Evolutionary conservation across 139 green algal genomes (phyloP).

Genomic region (Closterium sp.): DNA sequence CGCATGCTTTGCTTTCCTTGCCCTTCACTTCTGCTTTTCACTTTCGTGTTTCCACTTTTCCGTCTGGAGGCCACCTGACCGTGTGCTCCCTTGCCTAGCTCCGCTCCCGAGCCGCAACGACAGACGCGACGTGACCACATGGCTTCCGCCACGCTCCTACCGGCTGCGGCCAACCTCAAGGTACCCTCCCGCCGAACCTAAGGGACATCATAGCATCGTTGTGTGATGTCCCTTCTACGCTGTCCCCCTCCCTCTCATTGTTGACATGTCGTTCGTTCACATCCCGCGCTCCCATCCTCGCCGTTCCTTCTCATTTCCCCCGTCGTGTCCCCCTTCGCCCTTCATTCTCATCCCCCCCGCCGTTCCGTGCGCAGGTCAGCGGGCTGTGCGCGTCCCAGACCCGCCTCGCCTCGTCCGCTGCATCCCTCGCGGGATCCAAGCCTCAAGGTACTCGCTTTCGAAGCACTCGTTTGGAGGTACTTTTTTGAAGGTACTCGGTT

Average conservation of each 20-base stretch:
- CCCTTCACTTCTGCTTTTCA: too few species aligned
- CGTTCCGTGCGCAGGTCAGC: background rate
- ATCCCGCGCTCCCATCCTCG: background rate
- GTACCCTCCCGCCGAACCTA: background rate
- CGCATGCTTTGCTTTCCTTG: too few species aligned
- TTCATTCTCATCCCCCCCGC: too few species aligned
- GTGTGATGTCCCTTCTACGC: background rate
- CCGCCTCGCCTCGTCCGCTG: background rate
- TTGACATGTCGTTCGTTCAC: background rate
- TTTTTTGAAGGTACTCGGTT: too few species aligned
- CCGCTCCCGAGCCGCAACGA: background rate
- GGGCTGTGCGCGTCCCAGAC: background rate
- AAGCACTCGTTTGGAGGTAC: too few species aligned
- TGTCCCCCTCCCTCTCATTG: background rate
- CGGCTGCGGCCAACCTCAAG: background rate
- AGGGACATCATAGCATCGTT: background rate
- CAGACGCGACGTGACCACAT: background rate
- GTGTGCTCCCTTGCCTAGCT: background rate
- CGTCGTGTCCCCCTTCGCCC: too few species aligned
- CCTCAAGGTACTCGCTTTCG: background rate
- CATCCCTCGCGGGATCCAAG: background rate
- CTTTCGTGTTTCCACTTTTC: background rate
- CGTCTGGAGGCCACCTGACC: background rate
- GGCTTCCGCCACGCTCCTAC: background rate
- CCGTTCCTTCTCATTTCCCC: too few species aligned